Evolutionary conservation across 768 basidiomycete species (phyloP).

Genomic region (Pholiota conissans): DNA sequence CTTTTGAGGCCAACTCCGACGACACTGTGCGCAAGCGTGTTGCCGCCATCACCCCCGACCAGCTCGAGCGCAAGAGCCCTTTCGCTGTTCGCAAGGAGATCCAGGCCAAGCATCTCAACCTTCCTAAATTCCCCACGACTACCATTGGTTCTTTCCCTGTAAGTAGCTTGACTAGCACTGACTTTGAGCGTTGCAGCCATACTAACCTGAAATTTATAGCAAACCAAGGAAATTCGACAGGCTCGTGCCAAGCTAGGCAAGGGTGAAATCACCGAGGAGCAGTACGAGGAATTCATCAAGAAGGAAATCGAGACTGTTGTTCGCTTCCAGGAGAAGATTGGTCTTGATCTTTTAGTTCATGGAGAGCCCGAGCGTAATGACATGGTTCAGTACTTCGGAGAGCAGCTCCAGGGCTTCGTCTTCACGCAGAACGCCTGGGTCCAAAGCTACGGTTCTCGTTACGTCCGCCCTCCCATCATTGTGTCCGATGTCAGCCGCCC

Average conservation of each 20-base stretch:
- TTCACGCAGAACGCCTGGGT: conserved; percentile 99
- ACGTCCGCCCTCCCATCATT: conserved; percentile 97
- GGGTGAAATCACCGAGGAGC: conserved; percentile 77
- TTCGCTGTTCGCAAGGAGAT: conserved; percentile 86
- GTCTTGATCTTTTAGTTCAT: conserved; percentile 96
- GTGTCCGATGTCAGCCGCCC: conserved; percentile 97
- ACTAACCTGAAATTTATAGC: conserved; percentile 43
- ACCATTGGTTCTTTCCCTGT: conserved; percentile 99
- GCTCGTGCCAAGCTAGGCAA: conserved; percentile 96
- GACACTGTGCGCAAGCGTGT: conserved; percentile 95
- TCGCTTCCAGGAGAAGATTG: conserved; percentile 95
- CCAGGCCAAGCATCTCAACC: conserved; percentile 84
- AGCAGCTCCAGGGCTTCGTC: conserved; percentile 91
- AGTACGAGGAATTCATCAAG: conserved; percentile 98
- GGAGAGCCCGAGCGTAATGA: conserved; percentile 99
- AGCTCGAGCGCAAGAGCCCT: conserved; percentile 84
- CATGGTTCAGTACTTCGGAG: conserved; percentile 99
- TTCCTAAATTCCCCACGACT: conserved; percentile 98
- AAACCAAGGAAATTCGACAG: conserved; percentile 98
- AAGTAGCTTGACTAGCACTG: conserved; percentile 27
- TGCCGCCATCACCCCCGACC: conserved; percentile 82
- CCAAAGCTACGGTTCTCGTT: conserved; percentile 98
- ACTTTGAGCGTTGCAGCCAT: neutral
- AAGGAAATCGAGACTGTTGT: conserved; percentile 94
- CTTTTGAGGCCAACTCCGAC: conserved; percentile 92